These are phyloP conservation scores for Biscogniauxia mediterranea DNA, from an alignment of 2,329 filamentous ascomycete genomes.

Conservation along the genomic window DNA sequence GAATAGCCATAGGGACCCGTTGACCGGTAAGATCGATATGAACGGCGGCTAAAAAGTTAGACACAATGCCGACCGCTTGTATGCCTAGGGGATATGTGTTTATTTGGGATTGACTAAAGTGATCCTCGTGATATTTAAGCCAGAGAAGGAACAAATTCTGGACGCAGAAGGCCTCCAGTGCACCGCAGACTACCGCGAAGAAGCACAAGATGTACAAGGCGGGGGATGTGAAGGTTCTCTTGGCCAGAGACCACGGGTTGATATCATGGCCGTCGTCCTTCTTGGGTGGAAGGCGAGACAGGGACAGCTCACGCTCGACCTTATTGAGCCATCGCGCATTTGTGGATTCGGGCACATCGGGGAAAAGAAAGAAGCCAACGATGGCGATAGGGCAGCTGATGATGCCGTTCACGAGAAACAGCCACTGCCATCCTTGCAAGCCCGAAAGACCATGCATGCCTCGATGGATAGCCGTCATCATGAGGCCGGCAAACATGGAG, in stretches of 20 bases:
- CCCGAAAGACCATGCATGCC: slow-evolving; percentile 40
- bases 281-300: slow-evolving; percentile 32
- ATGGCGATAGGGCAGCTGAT: slow-evolving; percentile 48
- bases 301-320: slow-evolving; percentile 25
- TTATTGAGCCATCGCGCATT: slow-evolving; percentile 39
- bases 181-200: slow-evolving; percentile 37
- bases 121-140: slow-evolving; percentile 20
- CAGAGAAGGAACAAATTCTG: slow-evolving; percentile 28
- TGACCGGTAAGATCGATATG: slow-evolving; percentile 21
- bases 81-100: slow-evolving; percentile 38
- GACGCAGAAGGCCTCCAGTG: slow-evolving; percentile 32
- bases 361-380: slow-evolving; percentile 45
- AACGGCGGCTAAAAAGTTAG: slow-evolving; percentile 35
- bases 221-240: slow-evolving; percentile 27
- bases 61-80: slow-evolving; percentile 38
- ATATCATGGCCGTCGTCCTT: slow-evolving; percentile 35
- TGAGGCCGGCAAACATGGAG: slow-evolving; percentile 53
- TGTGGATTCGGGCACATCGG: slow-evolving; percentile 41
- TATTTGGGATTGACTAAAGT: slow-evolving; percentile 28
- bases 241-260: slow-evolving; percentile 17
- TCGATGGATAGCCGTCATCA: slow-evolving; percentile 36
- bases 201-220: slow-evolving; percentile 38
- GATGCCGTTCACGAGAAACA: slow-evolving; percentile 41
- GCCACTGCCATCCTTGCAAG: slow-evolving; percentile 45
- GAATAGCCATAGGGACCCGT: slow-evolving; percentile 36